Base-by-base conservation (phyloP, 176 grass and related monocot species). In the Metroxylon sagu region DNA sequence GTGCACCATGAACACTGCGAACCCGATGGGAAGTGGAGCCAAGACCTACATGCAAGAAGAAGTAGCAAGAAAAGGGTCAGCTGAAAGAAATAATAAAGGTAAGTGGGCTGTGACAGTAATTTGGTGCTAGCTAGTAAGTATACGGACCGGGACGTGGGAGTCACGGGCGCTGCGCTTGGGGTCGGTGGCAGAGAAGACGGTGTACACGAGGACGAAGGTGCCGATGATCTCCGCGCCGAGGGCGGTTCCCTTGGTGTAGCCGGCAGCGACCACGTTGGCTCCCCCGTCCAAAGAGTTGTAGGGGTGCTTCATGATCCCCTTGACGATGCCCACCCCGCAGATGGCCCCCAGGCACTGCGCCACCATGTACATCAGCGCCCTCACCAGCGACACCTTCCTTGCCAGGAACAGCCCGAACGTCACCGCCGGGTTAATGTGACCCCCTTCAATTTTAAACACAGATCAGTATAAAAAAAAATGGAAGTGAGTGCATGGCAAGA, bases 371-470 rank as follows among this genome's bases (percentile, higher is more conserved):
- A 80, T 57, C 31, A 66, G 39, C 17, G 76, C 51, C 15, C 72
- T 71, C 16, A 29, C 54, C 56, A 85, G 59, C 18, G 82, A 64
- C 31, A 80, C 57, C 62, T 85, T 80, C 61, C 72, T 50, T 0
- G 67, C 82, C 31, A 80, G 18, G 43, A 85, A 74, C 29, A 85
- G 49, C 25, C 61, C 82, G 5, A 84, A 74, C 21, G 65, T 84
- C 53, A 84, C 81, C 15, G 75, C 70, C 60, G 81, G 81, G 59
- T 85, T 85, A 26, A 85, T 73, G 61, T 85, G 82, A 4, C 77
- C 82, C 3, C 72, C 82, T 84, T 14, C 8, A 0, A 43, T 43
- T 43, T 43, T 35, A 35, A 35, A 35, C 8, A 35, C 31, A 8
- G 2, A 54, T 30, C 52, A 51, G 4, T 18, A 59, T 4, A 49